Evolutionary conservation across 169 alveolate species (phyloP).

Genomic region (Cryptosporidium bovis): DNA sequence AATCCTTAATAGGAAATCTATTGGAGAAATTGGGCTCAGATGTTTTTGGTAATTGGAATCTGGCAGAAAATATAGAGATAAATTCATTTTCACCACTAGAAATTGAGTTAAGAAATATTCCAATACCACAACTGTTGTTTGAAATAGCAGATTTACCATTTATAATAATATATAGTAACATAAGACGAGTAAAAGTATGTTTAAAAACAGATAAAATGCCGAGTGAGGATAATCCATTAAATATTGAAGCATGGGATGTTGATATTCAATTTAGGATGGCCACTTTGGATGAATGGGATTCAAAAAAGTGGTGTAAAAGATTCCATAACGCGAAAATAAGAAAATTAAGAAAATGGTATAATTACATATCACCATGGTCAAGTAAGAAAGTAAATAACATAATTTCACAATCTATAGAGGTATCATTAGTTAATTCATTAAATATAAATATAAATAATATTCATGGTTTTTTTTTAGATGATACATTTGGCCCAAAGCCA

Average conservation of each 20-base stretch:
- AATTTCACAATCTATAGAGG: constrained; percentile 80
- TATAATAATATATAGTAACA: constrained; percentile 83
- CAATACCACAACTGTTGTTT: constrained; percentile 85
- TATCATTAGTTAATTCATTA: constrained; percentile 81
- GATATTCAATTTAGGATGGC: constrained; percentile 70
- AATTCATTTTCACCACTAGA: constrained; percentile 76
- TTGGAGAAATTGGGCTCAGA: constrained; percentile 67
- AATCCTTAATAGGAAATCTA: constrained; percentile 42
- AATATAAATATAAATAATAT: constrained; percentile 80
- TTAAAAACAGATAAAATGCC: constrained; percentile 72
- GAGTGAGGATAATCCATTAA: constrained; percentile 53
- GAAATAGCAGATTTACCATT: constrained; percentile 84
- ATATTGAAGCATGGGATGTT: constrained; percentile 63
- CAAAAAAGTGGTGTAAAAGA: constrained; percentile 57
- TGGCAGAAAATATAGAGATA: constrained; percentile 62
- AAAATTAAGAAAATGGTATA: constrained; percentile 42
- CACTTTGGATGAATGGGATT: constrained; percentile 58
- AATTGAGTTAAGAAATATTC: constrained; percentile 82
- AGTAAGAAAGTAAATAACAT: constrained; percentile 77
- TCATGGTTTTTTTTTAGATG: constrained; percentile 81
- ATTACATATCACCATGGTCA: constrained; percentile 64
- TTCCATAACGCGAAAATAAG: constrained; percentile 31
- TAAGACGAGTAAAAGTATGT: constrained; percentile 80
- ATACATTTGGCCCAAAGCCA: constrained; percentile 82
- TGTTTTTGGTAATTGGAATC: constrained; percentile 55